Base-by-base conservation (phyloP, 2,329 filamentous ascomycete species). In the Apiospora saccharicola region DNA sequence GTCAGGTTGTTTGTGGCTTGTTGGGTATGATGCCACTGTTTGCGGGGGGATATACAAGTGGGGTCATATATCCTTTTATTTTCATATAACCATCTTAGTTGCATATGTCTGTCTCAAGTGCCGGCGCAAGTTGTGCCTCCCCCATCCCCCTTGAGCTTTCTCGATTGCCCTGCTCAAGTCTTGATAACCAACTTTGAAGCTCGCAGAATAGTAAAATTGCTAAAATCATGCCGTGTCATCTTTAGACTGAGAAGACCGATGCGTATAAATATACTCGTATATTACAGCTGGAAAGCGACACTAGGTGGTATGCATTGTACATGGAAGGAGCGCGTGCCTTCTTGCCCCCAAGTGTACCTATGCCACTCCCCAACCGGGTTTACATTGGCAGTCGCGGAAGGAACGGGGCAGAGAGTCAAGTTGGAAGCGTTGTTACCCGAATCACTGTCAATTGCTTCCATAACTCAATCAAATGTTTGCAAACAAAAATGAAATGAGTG, bases 1-100 rank as follows among this genome's bases (percentile, higher is more conserved):
- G 57, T n/a, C 53, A 10, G 19, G 19, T n/a, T 41, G 57, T 64
- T 64, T 64, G 57, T 64, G 57, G 57, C 57, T 64, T 64, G 57
- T 41, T 37, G 57, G 24, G 34, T n/a, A 41, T 41, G 30, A 37
- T 37, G 53, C 53, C 57, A 64, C 57, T 34, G 41, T 19, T 64
- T 64, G 41, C 34, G 34, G 57, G 57, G 57, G 34, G 34, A 19
- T 4, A 41, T 12, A 41, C 34, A n/a, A 64, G 57, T 64, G 57
- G 57, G 13, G 57, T 41, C 30, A 37, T 64, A 64, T 64, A 37
- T 64, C 57, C 30, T 64, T 10, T 37, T 37, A 37, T 37, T 10
- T 30, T 41, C 34, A 64, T 41, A 41, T 61, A 37, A 12, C 57
- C 57, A 24, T 8, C 57, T 64, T 64, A 64, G 57, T 64, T 64